phyloP scores from a whole-genome alignment of 2,329 filamentous ascomycete genomes.

The Periconia macrospinosa region DNA sequence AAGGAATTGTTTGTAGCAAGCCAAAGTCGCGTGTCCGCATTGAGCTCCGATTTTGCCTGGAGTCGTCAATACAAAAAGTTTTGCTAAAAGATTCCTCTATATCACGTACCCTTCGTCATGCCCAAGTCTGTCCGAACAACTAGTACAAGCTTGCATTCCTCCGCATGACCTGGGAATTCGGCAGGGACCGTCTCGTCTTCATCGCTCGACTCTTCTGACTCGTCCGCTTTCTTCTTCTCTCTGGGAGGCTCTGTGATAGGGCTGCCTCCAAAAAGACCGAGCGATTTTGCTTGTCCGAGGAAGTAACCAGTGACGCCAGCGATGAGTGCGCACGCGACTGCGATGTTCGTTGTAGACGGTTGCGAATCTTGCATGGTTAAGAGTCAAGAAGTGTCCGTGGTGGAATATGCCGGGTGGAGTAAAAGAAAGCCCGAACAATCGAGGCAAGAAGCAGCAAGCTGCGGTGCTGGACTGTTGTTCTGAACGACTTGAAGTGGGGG shows the following conservation, averaged over 20 bases:
- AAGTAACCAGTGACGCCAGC: constrained; percentile 78
- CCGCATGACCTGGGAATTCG: constrained; percentile 56
- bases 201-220: constrained; percentile 33
- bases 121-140: constrained; percentile 92
- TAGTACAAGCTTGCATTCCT: constrained; percentile 93
- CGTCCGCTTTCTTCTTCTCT: constrained; percentile 6
- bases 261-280: constrained; percentile 71
- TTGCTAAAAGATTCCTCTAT: neutral
- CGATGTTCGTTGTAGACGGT: constrained; percentile 60
- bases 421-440: no score
- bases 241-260: constrained; percentile 31
- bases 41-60: constrained; percentile 96
- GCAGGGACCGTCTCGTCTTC: constrained; percentile 38
- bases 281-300: constrained; percentile 63
- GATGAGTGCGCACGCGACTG: constrained; percentile 74
- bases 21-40: constrained; percentile 92
- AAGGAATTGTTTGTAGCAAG: constrained; percentile 87
- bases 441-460: no score
- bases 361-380: constrained; percentile 43
- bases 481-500: no score
- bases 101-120: constrained; percentile 84
- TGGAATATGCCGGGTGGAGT: no score
- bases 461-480: no score
- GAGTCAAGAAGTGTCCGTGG: neutral
- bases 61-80: constrained; percentile 3